A percentile compares a stretch with the other conserved stretches of the same genome.
These are phyloP conservation scores for Terfezia claveryi DNA, from an alignment of 495 filamentous ascomycete species.

Conservation along the genomic window DNA sequence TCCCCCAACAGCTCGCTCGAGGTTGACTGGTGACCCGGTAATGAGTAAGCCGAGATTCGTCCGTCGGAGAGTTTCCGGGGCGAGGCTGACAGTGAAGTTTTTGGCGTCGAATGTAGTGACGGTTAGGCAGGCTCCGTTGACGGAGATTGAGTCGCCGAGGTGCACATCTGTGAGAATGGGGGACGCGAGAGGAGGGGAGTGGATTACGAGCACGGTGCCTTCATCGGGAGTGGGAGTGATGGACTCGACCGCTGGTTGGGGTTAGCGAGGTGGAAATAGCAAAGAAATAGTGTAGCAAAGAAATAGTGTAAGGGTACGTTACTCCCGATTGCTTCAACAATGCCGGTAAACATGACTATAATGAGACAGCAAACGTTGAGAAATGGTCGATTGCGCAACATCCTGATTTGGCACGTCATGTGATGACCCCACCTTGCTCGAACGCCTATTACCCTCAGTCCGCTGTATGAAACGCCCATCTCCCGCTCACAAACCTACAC, in stretches of 20 bases:
- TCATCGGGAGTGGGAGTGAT: constrained; percentile 34
- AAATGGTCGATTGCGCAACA: too few relatives aligned
- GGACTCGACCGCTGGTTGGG: constrained; percentile 68
- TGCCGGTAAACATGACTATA: constrained; percentile 71
- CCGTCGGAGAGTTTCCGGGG: constrained; percentile 86
- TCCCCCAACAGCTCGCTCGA: constrained; percentile 76
- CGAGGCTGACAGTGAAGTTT: constrained; percentile 80
- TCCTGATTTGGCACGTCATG: too few relatives aligned
- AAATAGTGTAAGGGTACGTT: constrained; percentile 2
- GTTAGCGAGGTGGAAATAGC: constrained; percentile 5
- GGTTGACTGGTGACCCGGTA: constrained; percentile 41
- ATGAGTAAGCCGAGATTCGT: constrained; percentile 59
- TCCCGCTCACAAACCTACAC: too few relatives aligned
- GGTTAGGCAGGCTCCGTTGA: constrained; percentile 92
- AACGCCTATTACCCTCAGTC: too few relatives aligned
- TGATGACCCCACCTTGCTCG: too few relatives aligned
- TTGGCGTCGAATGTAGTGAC: constrained; percentile 35
- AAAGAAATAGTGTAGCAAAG: too few relatives aligned
- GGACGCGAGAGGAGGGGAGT: constrained; percentile 29
- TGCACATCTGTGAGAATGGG: constrained; percentile 61
- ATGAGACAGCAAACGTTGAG: too few relatives aligned
- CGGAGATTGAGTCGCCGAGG: constrained; percentile 75
- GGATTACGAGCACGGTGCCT: constrained; percentile 76
- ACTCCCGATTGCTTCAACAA: constrained; percentile 92
- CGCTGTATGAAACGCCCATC: too few relatives aligned